A percentile compares a stretch with the other conserved stretches of the same genome.
Conservation (phyloP, 2,329 filamentous ascomycete species). For the Pseudopyrenochaeta lycopersici region DNA sequence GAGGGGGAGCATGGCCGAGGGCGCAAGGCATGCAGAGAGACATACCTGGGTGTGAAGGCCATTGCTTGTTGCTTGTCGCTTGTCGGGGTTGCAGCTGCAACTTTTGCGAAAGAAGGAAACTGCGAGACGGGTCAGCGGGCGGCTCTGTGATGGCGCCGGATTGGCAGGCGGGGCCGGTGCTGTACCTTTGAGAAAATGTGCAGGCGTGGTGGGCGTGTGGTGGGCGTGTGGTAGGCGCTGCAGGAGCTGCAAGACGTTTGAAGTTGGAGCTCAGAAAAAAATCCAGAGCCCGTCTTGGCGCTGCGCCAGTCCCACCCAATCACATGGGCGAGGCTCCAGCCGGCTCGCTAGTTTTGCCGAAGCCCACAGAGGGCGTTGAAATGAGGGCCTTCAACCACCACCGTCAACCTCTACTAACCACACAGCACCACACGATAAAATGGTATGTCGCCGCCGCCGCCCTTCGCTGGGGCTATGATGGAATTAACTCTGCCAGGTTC, state of each 20-base stretch:
- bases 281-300: slow-evolving; percentile 15
- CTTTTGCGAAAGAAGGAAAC: slow-evolving; percentile 25
- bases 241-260: slow-evolving; percentile 21
- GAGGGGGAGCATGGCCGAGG: no score
- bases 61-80: slow-evolving; percentile 25
- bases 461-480: slow-evolving; percentile 16
- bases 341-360: slow-evolving; percentile 31
- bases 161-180: no score
- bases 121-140: slow-evolving; percentile 8
- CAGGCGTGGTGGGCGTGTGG: not conserved
- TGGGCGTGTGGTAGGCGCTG: no score
- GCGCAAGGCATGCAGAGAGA: slow-evolving; percentile 11
- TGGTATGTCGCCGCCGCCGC: slow-evolving; percentile 47
- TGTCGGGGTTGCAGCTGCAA: slow-evolving; percentile 2
- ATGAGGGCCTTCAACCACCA: slow-evolving; percentile 28
- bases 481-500: slow-evolving; percentile 46
- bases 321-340: slow-evolving; percentile 2
- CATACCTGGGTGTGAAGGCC: slow-evolving; percentile 43
- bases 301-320: slow-evolving; percentile 5
- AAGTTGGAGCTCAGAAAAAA: slow-evolving; percentile 26
- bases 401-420: slow-evolving; percentile 39
- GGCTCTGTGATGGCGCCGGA: not conserved
- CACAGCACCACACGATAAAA: slow-evolving; percentile 52
- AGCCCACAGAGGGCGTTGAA: slow-evolving; percentile 36
- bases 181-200: not conserved